Evolutionary conservation across 257 asterid species (phyloP).

Genomic region (Nyctanthes arbortristis): DNA sequence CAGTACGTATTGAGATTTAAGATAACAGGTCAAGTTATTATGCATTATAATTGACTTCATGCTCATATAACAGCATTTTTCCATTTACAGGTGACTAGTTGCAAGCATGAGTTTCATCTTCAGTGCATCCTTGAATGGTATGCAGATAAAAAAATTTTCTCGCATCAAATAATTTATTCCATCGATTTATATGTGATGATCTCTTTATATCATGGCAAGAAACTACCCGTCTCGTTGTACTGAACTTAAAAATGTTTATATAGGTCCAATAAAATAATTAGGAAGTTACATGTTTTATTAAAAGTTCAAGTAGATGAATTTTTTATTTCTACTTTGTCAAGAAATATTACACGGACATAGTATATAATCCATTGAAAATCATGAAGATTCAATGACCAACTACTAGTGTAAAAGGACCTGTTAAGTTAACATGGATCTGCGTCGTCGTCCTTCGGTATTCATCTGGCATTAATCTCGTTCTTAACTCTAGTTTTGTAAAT

Average conservation of each 20-base stretch:
- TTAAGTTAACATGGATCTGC: background rate
- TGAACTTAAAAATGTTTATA: background rate
- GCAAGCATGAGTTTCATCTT: conserved; percentile 93
- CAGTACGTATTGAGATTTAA: conserved; percentile 44
- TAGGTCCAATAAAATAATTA: background rate
- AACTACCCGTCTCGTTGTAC: background rate
- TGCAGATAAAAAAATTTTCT: background rate
- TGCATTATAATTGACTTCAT: conserved; percentile 11
- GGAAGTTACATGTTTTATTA: background rate
- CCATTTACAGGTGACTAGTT: conserved; percentile 71
- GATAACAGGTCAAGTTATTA: background rate
- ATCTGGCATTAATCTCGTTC: background rate
- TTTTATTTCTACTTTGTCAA: background rate
- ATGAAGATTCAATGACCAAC: background rate
- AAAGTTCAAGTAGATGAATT: background rate
- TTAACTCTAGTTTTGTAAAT: background rate
- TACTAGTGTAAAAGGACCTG: background rate
- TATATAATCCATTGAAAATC: background rate
- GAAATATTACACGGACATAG: background rate
- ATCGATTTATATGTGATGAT: background rate
- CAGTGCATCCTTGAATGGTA: conserved; percentile 95
- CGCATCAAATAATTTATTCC: background rate
- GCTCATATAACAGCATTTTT: conserved; percentile 12
- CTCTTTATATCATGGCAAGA: background rate
- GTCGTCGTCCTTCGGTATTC: background rate